Base-by-base conservation (phyloP, 352 stramenopile genomes). In the Phytophthora syringae region DNA sequence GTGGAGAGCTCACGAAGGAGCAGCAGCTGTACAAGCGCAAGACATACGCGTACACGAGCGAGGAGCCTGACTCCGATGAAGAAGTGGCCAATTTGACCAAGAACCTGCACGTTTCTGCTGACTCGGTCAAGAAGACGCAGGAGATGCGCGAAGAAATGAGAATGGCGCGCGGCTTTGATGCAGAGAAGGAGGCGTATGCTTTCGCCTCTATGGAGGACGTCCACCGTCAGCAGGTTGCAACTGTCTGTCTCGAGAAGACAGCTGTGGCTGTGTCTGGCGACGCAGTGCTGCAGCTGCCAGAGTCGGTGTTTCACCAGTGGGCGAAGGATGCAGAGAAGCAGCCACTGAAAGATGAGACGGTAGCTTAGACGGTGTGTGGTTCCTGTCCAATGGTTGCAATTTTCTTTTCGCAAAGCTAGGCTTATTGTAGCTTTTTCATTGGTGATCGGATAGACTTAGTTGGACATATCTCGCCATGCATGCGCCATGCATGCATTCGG, bases 131-230 rank as follows among this genome's bases (percentile, higher is more conserved):
- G 56, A 93, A 92, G 70, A 93, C 82, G 4, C 79, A 83, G 48
- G 42, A 74, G 22, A 67, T 83, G 69, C 85, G 80, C 18, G 77
- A 88, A 27, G 64, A 76, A 34, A 67, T 81, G 18, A 78, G 71
- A 21, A 34, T 49, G 7, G 44, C 34, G 2, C 54, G 72, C 27
- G 75, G 49, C 10, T 34, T 61, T 10, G 66, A 71, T 12, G 62
- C 28, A 30, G 71, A 67, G 1, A 69, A 64, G 18, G 61, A 79
- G 21, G 43, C 63, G 10, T 90, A 86, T 48, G 70, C 81, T 2
- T 81, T 80, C 49, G 72, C 80, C 11, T 90, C 84, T 13, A 94
- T 94, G 86, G 79, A 85, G 40, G 82, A 92, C 49, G 77, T 92
- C 30, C 64, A 80, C 30, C 68, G 67, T 2, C 80, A 89, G 58